phyloP scores from a whole-genome alignment of 331 rosid species.

The Rhamnella rubrinervis region DNA sequence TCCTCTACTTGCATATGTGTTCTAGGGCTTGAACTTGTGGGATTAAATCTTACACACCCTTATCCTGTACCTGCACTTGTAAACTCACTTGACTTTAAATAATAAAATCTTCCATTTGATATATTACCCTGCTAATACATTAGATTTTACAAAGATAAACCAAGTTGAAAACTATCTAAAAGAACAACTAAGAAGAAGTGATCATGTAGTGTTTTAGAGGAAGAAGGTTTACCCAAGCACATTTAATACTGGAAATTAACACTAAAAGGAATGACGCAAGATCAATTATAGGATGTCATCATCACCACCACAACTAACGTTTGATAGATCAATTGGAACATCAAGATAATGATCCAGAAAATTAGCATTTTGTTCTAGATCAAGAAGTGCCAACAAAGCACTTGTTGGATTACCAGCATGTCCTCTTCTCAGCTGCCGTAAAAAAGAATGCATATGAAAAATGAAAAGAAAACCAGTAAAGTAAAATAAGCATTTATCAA shows the following conservation, averaged over 20 bases:
- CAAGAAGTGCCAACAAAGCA: slow-evolving; percentile 98
- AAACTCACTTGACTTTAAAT: no score
- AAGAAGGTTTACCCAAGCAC: background rate
- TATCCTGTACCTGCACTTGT: no score
- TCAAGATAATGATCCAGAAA: slow-evolving; percentile 98
- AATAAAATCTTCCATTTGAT: no score
- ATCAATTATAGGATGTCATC: slow-evolving; percentile 17
- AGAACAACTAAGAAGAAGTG: no score
- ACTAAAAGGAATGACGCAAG: background rate
- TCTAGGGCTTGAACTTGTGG: no score
- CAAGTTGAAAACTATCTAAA: no score
- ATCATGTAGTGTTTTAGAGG: no score
- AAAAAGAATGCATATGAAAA: slow-evolving; percentile 21
- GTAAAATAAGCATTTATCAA: background rate
- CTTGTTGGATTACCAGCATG: slow-evolving; percentile 99
- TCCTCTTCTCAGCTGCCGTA: slow-evolving; percentile 87
- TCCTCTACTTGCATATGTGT: no score
- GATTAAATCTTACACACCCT: no score
- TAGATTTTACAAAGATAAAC: no score
- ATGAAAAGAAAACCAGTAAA: background rate
- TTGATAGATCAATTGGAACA: slow-evolving; percentile 94
- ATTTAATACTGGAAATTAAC: background rate
- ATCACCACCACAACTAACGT: slow-evolving; percentile 58
- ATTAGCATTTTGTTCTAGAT: slow-evolving; percentile 99
- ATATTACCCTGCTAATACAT: no score